These are phyloP conservation scores for Macadamia tetraphylla DNA, from an alignment of 164 flowering plant genomes.

Conservation along the genomic window DNA sequence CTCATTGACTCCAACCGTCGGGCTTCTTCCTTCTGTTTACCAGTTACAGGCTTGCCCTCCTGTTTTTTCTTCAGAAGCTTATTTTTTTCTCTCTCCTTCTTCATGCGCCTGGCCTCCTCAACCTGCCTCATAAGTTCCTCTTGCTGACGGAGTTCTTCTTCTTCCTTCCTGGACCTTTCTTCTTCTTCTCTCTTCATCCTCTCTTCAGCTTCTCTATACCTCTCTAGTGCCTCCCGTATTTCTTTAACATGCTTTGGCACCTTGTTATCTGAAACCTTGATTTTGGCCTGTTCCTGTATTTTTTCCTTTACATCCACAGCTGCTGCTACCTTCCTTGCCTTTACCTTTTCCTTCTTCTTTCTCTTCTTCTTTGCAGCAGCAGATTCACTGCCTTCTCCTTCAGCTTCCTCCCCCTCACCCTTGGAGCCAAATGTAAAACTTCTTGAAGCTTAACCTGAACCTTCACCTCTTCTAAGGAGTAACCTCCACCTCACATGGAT, in stretches of 20 bases:
- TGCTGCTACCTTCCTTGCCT: slow-evolving; percentile 44
- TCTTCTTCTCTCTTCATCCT: slow-evolving; percentile 82
- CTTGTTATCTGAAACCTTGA: slow-evolving; percentile 63
- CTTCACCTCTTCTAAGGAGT: slow-evolving; percentile 32
- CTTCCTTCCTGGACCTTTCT: slow-evolving; percentile 80
- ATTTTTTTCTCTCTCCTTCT: slow-evolving; percentile 90
- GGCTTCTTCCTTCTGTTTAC: slow-evolving; percentile 90
- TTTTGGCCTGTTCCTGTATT: slow-evolving; percentile 34
- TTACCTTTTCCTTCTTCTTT: slow-evolving; percentile 79
- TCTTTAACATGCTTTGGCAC: slow-evolving; percentile 90
- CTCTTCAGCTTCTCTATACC: slow-evolving; percentile 83
- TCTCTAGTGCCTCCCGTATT: slow-evolving; percentile 90
- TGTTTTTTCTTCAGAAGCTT: slow-evolving; percentile 69
- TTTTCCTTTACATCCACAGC: slow-evolving; percentile 31
- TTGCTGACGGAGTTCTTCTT: slow-evolving; percentile 68
- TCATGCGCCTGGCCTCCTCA: slow-evolving; percentile 81
- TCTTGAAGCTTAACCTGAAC: slow-evolving; percentile 35
- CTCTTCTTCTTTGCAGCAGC: slow-evolving; percentile 94
- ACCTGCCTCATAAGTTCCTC: slow-evolving; percentile 80
- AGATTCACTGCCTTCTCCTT: slow-evolving; percentile 58
- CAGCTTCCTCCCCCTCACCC: slow-evolving; percentile 51
- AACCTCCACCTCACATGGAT: slow-evolving; percentile 7
- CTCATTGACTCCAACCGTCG: slow-evolving; percentile 73
- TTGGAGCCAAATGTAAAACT: slow-evolving; percentile 24
- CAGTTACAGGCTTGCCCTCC: slow-evolving; percentile 78